Evolutionary conservation across 192 early-diverging fungal species (phyloP), one percentile per base, ranked within the genome.

Genomic region (Entomortierella chlamydospora): DNA sequence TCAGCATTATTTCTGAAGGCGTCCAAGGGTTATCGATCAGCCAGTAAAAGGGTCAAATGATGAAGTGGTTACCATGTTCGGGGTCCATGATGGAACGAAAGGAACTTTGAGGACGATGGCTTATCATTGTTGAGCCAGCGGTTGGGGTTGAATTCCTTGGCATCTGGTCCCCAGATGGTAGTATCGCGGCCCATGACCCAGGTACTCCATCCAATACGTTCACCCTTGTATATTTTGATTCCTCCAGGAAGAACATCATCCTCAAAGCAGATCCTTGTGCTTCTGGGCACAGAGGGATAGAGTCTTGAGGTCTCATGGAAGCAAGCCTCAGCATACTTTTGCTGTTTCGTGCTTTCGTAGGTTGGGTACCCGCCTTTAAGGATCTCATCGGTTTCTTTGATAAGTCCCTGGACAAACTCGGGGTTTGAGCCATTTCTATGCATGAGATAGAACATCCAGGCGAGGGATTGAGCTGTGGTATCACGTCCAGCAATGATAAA

Each of bases 161-260:
- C 91, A 65, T 93, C 87, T n/a, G 63, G 55, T 12, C 92, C 91
- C 92, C 91, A 93, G 39, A 89, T 78, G 2, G 63, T 59, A 49
- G 77, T 63, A 23, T 55, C 67, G 42, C 90, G 80, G 4, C 88
- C 91, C 81, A 89, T 85, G 13, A 61, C 64, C 47, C 83, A 94
- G 20, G 83, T 68, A 4, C 49, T 56, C 85, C 83, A 92, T 0
- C 43, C 55, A 0, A 93, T 67, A 15, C 43, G 47, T 8, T 87
- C 81, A 11, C 90, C 91, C 43, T 85, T 86, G 30, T 77, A 70
- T 22, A 94, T 72, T 13, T 67, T 50, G 13, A 83, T 85, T 9
- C 91, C 90, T 64, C 89, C 89, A 3, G 92, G 92, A 26, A 89
- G 74, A 11, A 89, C 57, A 45, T 86, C 84, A 61, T 93, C 91